phyloP scores from a whole-genome alignment of 192 early-diverging fungal genomes.

The Gaertneriomyces semiglobifer region DNA sequence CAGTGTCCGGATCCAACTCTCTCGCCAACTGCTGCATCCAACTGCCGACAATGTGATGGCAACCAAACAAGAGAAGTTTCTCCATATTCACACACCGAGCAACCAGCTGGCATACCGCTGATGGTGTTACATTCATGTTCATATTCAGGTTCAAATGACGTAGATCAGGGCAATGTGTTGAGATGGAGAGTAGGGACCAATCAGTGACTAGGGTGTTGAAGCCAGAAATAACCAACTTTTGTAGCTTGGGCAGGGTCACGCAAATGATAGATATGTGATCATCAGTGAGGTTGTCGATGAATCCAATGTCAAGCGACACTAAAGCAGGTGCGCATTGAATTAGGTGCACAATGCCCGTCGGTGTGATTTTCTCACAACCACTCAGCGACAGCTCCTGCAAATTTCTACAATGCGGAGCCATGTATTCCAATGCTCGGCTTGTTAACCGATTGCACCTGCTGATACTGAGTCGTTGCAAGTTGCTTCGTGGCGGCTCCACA shows the following conservation, averaged over 20 bases:
- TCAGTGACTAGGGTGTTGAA: neutral
- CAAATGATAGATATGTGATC: slow-evolving; percentile 3
- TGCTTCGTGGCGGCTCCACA: neutral
- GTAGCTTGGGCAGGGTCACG: neutral
- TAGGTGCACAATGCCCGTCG: neutral
- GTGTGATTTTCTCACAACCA: neutral
- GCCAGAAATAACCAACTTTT: neutral
- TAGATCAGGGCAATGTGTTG: neutral
- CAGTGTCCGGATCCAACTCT: neutral
- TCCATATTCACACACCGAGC: neutral
- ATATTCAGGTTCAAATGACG: neutral
- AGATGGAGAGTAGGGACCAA: neutral
- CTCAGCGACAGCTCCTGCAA: neutral
- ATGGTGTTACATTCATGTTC: slow-evolving; percentile 2
- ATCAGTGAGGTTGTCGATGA: slow-evolving; percentile 3
- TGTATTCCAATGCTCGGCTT: neutral
- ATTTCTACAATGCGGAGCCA: neutral
- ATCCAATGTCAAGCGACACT: neutral
- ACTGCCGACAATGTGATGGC: slow-evolving; percentile 2
- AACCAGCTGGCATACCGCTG: neutral
- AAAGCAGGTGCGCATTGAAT: neutral
- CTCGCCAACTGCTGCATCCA: slow-evolving; percentile 3
- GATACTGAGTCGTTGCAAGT: neutral
- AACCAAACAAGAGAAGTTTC: neutral
- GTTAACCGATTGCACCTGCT: neutral